Evolutionary conservation across 164 flowering plant species (phyloP), one percentile per base, ranked within the genome.

Genomic region (Hamamelis virginiana): DNA sequence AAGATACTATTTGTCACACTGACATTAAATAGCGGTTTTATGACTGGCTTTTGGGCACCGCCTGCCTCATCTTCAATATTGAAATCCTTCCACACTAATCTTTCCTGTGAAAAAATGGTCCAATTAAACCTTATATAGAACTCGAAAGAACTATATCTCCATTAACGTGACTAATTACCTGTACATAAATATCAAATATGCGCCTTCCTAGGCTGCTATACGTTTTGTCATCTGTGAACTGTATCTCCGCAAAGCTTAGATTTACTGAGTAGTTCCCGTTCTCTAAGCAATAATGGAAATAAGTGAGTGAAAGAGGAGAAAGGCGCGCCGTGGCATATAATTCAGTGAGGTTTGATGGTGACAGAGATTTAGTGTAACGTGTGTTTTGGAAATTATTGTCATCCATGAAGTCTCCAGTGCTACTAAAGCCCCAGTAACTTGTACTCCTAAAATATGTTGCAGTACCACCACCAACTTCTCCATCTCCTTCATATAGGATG

Each of bases 381-480:
- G 63, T 70, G 69, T 82, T 84, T 58, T 64, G 74, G 64, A 52
- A 72, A 72, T 68, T 62, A 57, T 75, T 38, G 43, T 86, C 83
- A 66, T 89, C 98, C 91, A 87, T 69, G 80, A 86, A 91, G 74
- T 84, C 82, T 8, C 98, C 97, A 4, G 91, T 85, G 83, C 85
- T 88, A 67, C 92, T 90, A 43, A 81, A 78, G 60, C 86, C 97
- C 96, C 97, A 90, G 67, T 72, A 74, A 45, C 55, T 60, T 6
- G 75, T 60, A 48, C 67, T 69, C 48, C 64, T 23, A 46, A 63
- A 77, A 68, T 67, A 84, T 61, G 64, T 82, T 41, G 94, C 86
- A 41, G 83, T 26, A 26, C 89, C 88, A 63, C 87, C 90, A 28
- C 44, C 71, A 22, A 79, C 78, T 5, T 50, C 77, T 41, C 51